Evolutionary conservation across 2,329 filamentous ascomycete genomes (phyloP), one percentile per base, ranked within the genome.

Genomic region (Arachnomyces sp.): DNA sequence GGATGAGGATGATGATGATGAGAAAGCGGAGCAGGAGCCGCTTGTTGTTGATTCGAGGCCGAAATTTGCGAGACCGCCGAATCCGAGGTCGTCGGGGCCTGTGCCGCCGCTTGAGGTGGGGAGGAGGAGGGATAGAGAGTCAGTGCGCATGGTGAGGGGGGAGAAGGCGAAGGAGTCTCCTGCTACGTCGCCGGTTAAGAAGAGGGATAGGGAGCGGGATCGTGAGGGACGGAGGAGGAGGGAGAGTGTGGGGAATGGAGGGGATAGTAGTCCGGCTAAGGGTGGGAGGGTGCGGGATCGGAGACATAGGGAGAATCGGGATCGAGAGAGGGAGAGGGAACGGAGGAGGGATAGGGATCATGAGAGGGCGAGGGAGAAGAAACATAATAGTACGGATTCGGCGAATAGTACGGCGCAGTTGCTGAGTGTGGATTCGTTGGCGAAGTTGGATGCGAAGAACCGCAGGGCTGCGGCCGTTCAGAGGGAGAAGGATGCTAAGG

Each of bases 371-470:
- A 47, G 40, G 37, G 43, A 42, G 38, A 53, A 48, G 44, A 68
- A 64, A 50, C 62, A 60, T 55, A 50, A 56, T 32, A 66, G 64
- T 34, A 59, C 56, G 0, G 64, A 65, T 25, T 69, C 65, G 12
- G 59, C 63, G 4, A 65, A 61, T 45, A 68, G 64, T 46, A 58
- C 56, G 7, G 64, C 62, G 1, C 59, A 64, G 44, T 44, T 69
- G 11, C 52, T 78, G 53, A 59, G 67, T 62, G 44, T 56, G 2
- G 74, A 77, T 50, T 78, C 81, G 4, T 61, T 89, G 36, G 80
- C 79, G 9, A 76, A 79, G 53, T 61, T 89, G 34, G 74, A 86
- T 50, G 70, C 76, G 36, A 64, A 75, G 39, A 81, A 84, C 59
- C 68, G 72, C 17, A 72, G 76, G 46, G 68, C 67, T 30, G 68